These are phyloP conservation scores for Phytophthora ohioensis DNA, from an alignment of 352 stramenopile genomes.

Conservation along the genomic window DNA sequence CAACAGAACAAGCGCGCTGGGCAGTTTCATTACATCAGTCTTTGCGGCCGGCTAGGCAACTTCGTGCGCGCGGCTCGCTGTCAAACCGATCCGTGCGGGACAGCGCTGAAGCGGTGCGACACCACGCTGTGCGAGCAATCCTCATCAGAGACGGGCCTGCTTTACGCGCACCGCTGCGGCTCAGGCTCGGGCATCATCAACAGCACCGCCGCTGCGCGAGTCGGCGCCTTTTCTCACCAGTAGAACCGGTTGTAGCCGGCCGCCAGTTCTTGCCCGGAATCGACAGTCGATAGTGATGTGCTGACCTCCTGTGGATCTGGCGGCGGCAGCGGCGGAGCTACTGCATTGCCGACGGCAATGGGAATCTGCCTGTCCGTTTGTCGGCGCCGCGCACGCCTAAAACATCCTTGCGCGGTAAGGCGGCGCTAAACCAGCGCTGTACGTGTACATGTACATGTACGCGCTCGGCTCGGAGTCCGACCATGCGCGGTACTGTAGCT, in stretches of 20 bases:
- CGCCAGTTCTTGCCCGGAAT: not conserved
- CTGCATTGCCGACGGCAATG: not conserved
- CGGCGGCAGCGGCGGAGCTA: too few species aligned
- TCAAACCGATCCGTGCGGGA: constrained; percentile 7
- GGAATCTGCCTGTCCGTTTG: too few species aligned
- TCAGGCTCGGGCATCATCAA: constrained; percentile 21
- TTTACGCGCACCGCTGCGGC: constrained; percentile 11
- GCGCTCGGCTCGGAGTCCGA: not conserved
- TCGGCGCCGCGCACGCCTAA: not conserved
- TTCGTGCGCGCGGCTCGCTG: not conserved
- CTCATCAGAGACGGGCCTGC: not conserved
- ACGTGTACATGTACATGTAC: too few species aligned
- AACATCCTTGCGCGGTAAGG: not conserved
- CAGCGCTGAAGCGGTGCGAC: constrained; percentile 11
- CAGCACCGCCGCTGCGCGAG: too few species aligned
- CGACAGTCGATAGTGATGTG: not conserved
- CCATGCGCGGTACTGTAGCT: not conserved
- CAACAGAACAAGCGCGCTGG: not conserved
- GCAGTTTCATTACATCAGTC: not conserved
- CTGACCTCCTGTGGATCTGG: not conserved
- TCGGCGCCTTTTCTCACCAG: not conserved
- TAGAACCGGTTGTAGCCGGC: not conserved
- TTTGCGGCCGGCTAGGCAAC: not conserved
- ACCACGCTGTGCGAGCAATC: constrained; percentile 30
- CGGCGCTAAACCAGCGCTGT: not conserved